Base-by-base conservation (phyloP, 2,329 filamentous ascomycete species). In the Botrytis cinerea region DNA sequence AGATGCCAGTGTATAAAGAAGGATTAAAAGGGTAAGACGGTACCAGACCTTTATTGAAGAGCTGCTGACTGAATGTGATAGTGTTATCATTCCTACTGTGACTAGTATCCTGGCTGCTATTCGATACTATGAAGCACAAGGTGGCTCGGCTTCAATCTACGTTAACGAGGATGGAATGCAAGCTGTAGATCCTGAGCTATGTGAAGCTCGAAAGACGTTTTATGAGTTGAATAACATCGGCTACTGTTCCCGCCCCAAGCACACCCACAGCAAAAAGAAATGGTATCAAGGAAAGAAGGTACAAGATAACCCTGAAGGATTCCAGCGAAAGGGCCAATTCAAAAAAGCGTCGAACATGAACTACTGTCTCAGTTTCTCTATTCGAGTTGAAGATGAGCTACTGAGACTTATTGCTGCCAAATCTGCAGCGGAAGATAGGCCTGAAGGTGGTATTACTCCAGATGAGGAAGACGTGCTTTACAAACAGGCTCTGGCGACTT, bases 301-400 rank as follows among this genome's bases (percentile, higher is more conserved):
- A 9, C 54, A 73, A 63, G 71, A 73, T 18, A 73, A 73, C 14
- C 72, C 59, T 6, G 72, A 71, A 60, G 84, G 82, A 28, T 90
- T 88, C 77, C 75, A 86, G 28, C 84, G 88, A 57, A 84, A 84
- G 57, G 90, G 90, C 72, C 91, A 91, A 80, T 92, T 92, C 84
- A 92, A 92, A 83, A 92, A 92, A 82, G 90, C 90, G 1, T 92
- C 90, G 43, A 93, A 93, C 83, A 93, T 93, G 91, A 93, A 93
- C 81, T 93, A 90, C 78, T 90, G 86, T 4, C 62, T 80, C 25
- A 76, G 76, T 73, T 73, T 80, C 38, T 76, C 74, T 45, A 78
- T 78, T 69, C 73, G 73, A 62, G 75, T 80, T 32, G 78, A 80
- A 62, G 86, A 87, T 18, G 87, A 87, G 74, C 82, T 93, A 16